Evolutionary conservation across 1,139 yeast species (phyloP).

Genomic region (Pichia sp.): DNA sequence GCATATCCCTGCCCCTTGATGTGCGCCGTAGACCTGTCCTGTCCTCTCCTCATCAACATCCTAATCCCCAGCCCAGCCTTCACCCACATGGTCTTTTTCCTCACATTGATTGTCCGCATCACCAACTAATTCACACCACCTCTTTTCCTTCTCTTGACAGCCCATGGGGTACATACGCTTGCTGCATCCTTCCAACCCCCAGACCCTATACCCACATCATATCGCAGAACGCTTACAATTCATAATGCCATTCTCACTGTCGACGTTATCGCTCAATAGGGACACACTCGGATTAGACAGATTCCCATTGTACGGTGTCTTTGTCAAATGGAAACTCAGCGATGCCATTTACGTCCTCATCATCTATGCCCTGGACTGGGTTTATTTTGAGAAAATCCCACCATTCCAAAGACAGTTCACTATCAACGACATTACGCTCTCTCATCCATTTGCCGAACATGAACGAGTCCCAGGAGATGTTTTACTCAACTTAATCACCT

Average conservation of each 20-base stretch:
- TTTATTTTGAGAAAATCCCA: slow-evolving; percentile 34
- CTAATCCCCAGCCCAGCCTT: no score
- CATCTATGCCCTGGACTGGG: slow-evolving; percentile 36
- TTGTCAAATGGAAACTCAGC: slow-evolving; percentile 53
- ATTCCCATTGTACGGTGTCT: slow-evolving; percentile 27
- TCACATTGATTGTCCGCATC: no score
- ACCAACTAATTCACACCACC: no score
- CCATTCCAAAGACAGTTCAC: slow-evolving; percentile 72
- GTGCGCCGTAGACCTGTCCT: no score
- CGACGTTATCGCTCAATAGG: slow-evolving; percentile 30
- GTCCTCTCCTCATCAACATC: no score
- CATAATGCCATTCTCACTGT: slow-evolving; percentile 5
- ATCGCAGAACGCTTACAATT: no score
- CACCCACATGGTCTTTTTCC: neutral
- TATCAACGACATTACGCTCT: slow-evolving; percentile 46
- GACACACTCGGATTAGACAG: slow-evolving; percentile 42
- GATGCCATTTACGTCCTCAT: slow-evolving; percentile 43
- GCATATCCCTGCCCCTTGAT: no score
- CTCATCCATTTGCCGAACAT: slow-evolving; percentile 64
- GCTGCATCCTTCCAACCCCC: no score
- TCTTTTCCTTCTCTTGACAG: no score
- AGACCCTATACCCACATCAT: no score
- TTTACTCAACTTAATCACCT: slow-evolving; percentile 33
- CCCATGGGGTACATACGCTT: no score
- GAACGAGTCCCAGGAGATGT: slow-evolving; percentile 49